Conservation (phyloP, 2,329 filamentous ascomycete species). For the Metarhizium sp. region DNA sequence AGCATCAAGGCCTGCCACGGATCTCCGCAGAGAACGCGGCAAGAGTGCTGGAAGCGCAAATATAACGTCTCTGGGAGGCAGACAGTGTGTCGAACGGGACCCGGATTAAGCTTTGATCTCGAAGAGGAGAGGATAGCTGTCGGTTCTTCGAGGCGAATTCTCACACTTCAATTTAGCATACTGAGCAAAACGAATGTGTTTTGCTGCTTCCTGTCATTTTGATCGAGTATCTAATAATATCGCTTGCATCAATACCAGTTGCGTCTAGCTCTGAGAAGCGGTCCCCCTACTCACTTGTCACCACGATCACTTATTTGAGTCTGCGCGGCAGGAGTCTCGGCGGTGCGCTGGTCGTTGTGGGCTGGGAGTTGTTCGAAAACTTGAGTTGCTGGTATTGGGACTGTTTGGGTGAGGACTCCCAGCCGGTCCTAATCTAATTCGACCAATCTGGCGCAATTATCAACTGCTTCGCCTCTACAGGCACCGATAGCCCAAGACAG, state of each 20-base stretch:
- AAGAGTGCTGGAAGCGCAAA: not conserved
- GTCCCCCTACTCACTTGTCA: not conserved
- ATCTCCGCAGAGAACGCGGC: not conserved
- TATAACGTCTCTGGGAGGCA: not conserved
- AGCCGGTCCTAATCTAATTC: conserved; percentile 19
- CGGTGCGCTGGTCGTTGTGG: not conserved
- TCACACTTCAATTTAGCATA: not conserved
- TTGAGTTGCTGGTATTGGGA: conserved; percentile 13
- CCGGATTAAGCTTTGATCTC: not conserved
- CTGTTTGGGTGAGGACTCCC: conserved; percentile 25
- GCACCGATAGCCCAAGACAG: conserved; percentile 21
- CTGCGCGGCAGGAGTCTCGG: not conserved
- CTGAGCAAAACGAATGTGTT: not conserved
- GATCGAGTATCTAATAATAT: not conserved
- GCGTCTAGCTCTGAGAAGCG: not conserved
- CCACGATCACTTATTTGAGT: not conserved
- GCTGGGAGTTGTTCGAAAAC: not conserved
- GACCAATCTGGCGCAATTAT: conserved; percentile 24
- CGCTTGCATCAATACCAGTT: not conserved
- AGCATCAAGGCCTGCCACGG: not conserved
- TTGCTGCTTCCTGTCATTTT: not conserved
- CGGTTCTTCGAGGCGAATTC: not conserved
- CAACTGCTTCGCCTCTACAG: conserved; percentile 25
- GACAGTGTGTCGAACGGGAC: not conserved
- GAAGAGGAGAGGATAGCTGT: not conserved